Base-by-base conservation (phyloP, 805 yeast species). In the Candida michaelii region DNA sequence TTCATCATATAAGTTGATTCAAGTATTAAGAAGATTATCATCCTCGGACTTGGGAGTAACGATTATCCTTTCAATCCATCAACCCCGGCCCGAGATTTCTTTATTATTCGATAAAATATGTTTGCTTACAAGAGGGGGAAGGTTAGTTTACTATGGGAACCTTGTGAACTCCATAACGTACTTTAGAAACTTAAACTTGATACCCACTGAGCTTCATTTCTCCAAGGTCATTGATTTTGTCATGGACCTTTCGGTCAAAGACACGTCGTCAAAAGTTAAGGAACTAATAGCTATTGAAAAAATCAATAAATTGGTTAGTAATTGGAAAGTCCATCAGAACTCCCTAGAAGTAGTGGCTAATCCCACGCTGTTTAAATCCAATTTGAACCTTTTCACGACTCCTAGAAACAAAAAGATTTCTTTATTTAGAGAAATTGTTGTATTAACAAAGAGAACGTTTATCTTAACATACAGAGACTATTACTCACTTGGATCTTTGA, bases 81-180 rank as follows among this genome's bases (percentile, higher is more conserved):
- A 88, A 59, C 96, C 96, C 0, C 63, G 96, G 30, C 77, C 84
- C 0, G 95, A 88, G 58, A 85, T 88, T 36, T 71, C 85, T 30
- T 73, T 73, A 42, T 59, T 83, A 17, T 80, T 88, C 45, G 95
- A 89, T 56, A 71, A 77, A 37, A 65, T 88, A 3, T 76, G 88
- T 45, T 68, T 88, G 3, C 61, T 89, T 31, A 80, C 90, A 0
- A 51, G 66, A 23, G 79, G 83, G 29, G 89, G 90, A 1, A 56
- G 67, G 30, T 43, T 74, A 30, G 66, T 69, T 2, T 70, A 62
- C 49, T 69, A 62, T 64, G 85, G 79, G 1, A 67, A 73, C 5
- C 52, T 61, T 16, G 54, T 58, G 1, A 69, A 76, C 66, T 58
- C 77, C 18, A 62, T 74, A 32, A 62, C 59, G 0, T 79, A 80